Conservation (phyloP, 2,329 filamentous ascomycete species). For the Claviceps capensis region DNA sequence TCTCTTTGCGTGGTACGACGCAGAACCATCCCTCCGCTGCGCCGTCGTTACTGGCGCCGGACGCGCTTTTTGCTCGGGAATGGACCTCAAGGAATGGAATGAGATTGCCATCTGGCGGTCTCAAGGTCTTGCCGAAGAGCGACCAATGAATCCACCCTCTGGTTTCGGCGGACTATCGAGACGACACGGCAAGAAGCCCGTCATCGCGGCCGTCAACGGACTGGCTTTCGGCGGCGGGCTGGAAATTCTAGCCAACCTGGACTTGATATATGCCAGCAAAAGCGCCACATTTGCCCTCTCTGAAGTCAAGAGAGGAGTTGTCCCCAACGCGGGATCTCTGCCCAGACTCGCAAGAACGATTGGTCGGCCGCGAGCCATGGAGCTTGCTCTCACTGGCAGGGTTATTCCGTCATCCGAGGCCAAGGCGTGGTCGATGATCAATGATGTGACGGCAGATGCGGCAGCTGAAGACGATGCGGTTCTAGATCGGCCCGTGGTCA, state of each 20-base stretch:
- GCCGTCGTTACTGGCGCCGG: conserved; percentile 50
- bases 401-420: conserved; percentile 46
- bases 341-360: conserved; percentile 51
- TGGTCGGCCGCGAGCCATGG: conserved; percentile 55
- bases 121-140: conserved; percentile 1
- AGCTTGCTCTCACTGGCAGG: conserved; percentile 55
- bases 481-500: conserved; percentile 27
- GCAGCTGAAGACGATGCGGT: conserved; percentile 9
- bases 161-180: conserved; percentile 57
- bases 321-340: conserved; percentile 56
- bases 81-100: conserved; percentile 53
- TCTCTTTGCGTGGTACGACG: conserved; percentile 48
- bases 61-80: conserved; percentile 54
- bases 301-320: conserved; percentile 57
- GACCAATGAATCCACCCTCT: conserved; percentile 21
- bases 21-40: conserved; percentile 44
- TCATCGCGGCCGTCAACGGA: conserved; percentile 66
- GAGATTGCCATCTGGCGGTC: conserved; percentile 21
- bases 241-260: conserved; percentile 62
- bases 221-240: conserved; percentile 62
- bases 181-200: conserved; percentile 55
- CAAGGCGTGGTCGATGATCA: conserved; percentile 55
- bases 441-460: conserved; percentile 38
- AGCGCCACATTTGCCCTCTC: conserved; percentile 53
- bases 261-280: conserved; percentile 51